phyloP scores from a whole-genome alignment of 164 flowering plant species.

The Umbilicus rupestris region DNA sequence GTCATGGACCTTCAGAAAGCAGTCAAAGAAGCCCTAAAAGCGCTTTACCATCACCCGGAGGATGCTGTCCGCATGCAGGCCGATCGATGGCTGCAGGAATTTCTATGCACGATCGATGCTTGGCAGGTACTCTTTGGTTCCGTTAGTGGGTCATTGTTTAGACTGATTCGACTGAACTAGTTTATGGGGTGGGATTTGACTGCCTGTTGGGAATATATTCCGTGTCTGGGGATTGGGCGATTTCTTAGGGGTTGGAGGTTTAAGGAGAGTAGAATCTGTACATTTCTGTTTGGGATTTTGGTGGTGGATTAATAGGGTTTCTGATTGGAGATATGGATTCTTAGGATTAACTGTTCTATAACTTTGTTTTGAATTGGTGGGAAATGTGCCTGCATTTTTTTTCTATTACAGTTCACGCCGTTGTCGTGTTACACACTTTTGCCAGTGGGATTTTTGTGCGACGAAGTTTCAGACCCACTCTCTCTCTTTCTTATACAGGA shows the following conservation, averaged over 20 bases:
- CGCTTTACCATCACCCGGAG: conserved; percentile 90
- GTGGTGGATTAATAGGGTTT: background rate
- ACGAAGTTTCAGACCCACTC: too few relatives aligned
- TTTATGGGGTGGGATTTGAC: background rate
- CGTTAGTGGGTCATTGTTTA: background rate
- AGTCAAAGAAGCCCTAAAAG: conserved; percentile 94
- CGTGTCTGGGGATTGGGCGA: too few relatives aligned
- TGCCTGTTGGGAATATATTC: too few relatives aligned
- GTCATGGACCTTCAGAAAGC: conserved; percentile 64
- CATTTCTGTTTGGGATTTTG: too few relatives aligned
- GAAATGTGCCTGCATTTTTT: too few relatives aligned
- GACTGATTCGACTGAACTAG: background rate
- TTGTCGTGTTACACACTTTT: too few relatives aligned
- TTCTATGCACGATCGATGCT: conserved; percentile 87
- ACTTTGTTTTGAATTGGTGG: too few relatives aligned
- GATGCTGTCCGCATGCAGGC: conserved; percentile 79
- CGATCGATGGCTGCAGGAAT: conserved; percentile 97
- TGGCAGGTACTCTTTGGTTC: conserved; percentile 65
- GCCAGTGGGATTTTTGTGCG: too few relatives aligned
- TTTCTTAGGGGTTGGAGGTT: too few relatives aligned
- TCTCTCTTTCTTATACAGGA: too few relatives aligned
- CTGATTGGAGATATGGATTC: background rate
- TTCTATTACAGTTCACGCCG: too few relatives aligned
- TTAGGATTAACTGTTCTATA: background rate
- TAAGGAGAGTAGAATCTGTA: too few relatives aligned